Percentiles rank a stretch among this genome's conserved stretches.
phyloP scores from a whole-genome alignment of 2,329 filamentous ascomycete species.

The Xylaria sp. region DNA sequence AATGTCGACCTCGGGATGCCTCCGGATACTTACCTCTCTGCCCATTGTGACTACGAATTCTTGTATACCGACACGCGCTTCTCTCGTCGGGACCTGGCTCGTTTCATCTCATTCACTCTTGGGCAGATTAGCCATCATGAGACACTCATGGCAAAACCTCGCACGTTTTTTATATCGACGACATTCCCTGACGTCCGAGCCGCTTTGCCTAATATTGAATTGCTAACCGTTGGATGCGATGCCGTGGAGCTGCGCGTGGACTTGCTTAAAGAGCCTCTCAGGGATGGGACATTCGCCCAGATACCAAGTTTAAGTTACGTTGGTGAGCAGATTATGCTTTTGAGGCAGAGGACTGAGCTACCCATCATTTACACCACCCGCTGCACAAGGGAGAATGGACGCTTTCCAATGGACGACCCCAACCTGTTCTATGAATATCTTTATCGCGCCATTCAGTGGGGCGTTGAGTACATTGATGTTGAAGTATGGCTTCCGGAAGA shows the following conservation, averaged over 20 bases:
- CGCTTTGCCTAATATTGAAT: slow-evolving; percentile 85
- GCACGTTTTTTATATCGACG: slow-evolving; percentile 87
- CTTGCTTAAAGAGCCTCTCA: slow-evolving; percentile 76
- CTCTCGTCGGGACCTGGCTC: slow-evolving; percentile 77
- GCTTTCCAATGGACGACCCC: slow-evolving; percentile 85
- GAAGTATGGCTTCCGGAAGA: slow-evolving; percentile 86
- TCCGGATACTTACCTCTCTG: slow-evolving; percentile 72
- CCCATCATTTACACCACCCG: slow-evolving; percentile 92
- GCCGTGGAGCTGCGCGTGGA: slow-evolving; percentile 88
- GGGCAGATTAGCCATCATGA: slow-evolving; percentile 83
- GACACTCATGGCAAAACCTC: slow-evolving; percentile 77
- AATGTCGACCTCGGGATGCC: slow-evolving; percentile 77
- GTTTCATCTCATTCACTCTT: slow-evolving; percentile 81
- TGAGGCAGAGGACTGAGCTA: slow-evolving; percentile 84
- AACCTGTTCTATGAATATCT: slow-evolving; percentile 80
- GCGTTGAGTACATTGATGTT: slow-evolving; percentile 89
- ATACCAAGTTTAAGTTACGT: slow-evolving; percentile 86
- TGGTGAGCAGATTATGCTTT: slow-evolving; percentile 84
- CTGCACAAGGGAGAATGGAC: slow-evolving; percentile 83
- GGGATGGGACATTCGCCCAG: slow-evolving; percentile 68
- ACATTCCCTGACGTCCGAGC: slow-evolving; percentile 88
- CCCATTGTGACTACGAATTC: slow-evolving; percentile 84
- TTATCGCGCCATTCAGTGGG: slow-evolving; percentile 87
- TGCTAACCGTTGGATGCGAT: slow-evolving; percentile 86
- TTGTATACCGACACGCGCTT: slow-evolving; percentile 79